Base-by-base conservation (phyloP, 108 stramenopile genomes). In the Pseudonitzschia multiseries region DNA sequence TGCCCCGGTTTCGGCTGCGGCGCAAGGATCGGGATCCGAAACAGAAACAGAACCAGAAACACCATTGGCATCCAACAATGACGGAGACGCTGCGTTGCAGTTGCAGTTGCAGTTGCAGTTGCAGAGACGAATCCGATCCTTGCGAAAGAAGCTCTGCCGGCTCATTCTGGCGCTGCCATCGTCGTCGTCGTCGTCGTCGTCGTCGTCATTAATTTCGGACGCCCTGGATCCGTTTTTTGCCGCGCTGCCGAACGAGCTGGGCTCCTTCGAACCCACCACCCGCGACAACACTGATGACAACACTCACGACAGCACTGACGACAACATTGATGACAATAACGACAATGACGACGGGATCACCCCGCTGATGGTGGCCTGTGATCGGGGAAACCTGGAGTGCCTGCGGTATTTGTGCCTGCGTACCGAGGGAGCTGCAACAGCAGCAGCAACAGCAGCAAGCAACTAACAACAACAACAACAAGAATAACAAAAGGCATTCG, bases 321-420 rank as follows among this genome's bases (percentile, higher is more conserved):
- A 65, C n/a, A 73, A 60, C 20, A 67, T 52, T 6, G 62, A 73
- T 20, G 54, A 14, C 22, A 27, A 27, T 27, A 31, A 59, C 0
- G 29, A 59, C 14, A 26, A 59, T 0, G 22, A 59, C 8, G 22
- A 65, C 3, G 78, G 75, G 44, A 50, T 88, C 22, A 81, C 88
- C 4, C 90, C 90, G 32, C 72, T 89, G 9, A 82, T 87, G 77
- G 26, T 89, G 44, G 86, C 88, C 32, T 89, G 90, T 60, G 88
- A 91, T 65, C 82, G 79, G 73, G 72, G 72, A 31, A 72, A 80
- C 40, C 36, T 70, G 18, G 32, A 53, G n/a, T 79, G 78, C 33
- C 70, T 85, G 17, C 20, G 74, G 33, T 85, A 76, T 44, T 54
- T 81, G 5, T 27, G 54, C 26, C 22, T 1, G 5, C 2, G 4